Evolutionary conservation across 768 basidiomycete genomes (phyloP).

Genomic region (Mycena rosella): DNA sequence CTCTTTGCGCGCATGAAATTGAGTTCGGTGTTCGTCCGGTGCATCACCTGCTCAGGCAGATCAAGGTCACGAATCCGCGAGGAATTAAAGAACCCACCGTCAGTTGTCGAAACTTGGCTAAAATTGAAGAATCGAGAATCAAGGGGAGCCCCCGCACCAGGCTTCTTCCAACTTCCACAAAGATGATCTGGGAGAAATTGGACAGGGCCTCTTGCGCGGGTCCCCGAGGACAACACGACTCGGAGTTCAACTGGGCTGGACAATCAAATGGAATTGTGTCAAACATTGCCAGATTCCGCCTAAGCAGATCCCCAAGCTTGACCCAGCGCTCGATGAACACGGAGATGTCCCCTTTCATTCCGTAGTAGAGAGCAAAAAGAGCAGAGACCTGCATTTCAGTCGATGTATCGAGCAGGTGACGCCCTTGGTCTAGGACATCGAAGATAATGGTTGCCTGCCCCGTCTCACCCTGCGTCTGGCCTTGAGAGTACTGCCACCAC

Average conservation of each 20-base stretch:
- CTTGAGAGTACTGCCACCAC: not conserved
- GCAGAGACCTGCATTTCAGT: slow-evolving; percentile 12
- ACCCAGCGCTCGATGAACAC: not conserved
- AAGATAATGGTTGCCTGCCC: not conserved
- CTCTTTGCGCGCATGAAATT: slow-evolving; percentile 30
- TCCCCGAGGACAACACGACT: no score
- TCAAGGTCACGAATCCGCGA: no score
- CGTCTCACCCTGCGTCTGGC: not conserved
- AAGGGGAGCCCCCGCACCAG: not conserved
- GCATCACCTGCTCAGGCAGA: not conserved
- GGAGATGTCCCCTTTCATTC: slow-evolving; percentile 1
- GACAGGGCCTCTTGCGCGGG: slow-evolving; percentile 1
- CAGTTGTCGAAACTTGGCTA: slow-evolving; percentile 16
- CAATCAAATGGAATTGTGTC: no score
- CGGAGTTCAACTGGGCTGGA: no score
- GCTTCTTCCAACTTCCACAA: not conserved
- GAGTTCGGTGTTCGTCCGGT: slow-evolving; percentile 10
- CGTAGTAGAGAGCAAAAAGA: not conserved
- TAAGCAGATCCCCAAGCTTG: not conserved
- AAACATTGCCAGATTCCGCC: no score
- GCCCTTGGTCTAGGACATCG: not conserved
- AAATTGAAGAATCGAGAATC: not conserved
- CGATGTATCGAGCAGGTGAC: not conserved
- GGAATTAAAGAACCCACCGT: no score
- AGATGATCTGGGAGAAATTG: slow-evolving; percentile 1